Base-by-base conservation (phyloP, 768 basidiomycete genomes). In the Leucosporidium creatinivorum region DNA sequence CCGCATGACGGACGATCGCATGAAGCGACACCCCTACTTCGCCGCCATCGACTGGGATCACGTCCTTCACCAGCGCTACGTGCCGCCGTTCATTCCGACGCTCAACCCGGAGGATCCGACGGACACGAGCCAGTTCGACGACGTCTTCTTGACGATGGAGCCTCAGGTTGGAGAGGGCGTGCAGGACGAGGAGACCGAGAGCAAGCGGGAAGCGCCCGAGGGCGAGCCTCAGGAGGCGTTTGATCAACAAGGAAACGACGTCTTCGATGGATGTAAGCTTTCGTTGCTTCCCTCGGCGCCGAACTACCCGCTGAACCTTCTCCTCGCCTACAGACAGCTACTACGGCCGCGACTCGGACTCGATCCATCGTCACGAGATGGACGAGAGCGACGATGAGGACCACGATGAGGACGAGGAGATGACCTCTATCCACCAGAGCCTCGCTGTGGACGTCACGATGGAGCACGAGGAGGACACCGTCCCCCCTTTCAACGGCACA, bases 91-190 rank as follows among this genome's bases (percentile, higher is more conserved):
- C n/a, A 68, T 76, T 13, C 92, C 80, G 21, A 88, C 88, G 36
- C 90, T 92, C 76, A 90, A 93, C 77, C 88, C 89, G 26, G 85
- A 85, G 52, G 91, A 94, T 79, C 93, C 93, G 68, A 86, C 87
- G 74, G 96, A 99, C 83, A 93, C 91, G 72, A 90, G 91, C 78
- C 97, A 98, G 80, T 99, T 98, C 78, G 94, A 98, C 78, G 90
- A 93, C 69, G 87, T 90, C 50, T 98, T 96, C 85, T 83, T 98
- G 67, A 89, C 89, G 76, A 94, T 98, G 89, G 87, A 89, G 72
- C 91, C 93, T 28, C 87, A 89, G 58, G 85, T 98, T 69, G 89
- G 93, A 70, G 74, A 75, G 31, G 78, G 74, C 19, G 65, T 58
- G n/a, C 88, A 89, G 61, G 83, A 82, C 68, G 82, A 84, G 73